A percentile compares a stretch with the other conserved stretches of the same genome.
Evolutionary conservation across 371 early-diverging fungal species (phyloP).

Genomic region (Paramicrosporidium saccamoebae): DNA sequence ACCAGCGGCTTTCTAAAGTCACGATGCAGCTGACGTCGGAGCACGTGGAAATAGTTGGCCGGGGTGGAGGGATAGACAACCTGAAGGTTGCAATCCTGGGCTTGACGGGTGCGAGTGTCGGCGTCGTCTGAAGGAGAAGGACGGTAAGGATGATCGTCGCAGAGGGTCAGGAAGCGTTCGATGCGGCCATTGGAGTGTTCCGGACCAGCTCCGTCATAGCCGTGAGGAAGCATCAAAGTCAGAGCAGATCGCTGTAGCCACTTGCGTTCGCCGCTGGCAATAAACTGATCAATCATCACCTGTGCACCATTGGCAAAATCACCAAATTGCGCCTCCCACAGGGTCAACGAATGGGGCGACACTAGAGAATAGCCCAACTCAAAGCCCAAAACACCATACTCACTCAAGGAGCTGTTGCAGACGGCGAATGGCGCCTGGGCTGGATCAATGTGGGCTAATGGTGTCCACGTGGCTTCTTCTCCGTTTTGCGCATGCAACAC

Average conservation of each 20-base stretch:
- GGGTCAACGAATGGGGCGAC: constrained; percentile 55
- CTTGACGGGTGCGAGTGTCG: constrained; percentile 49
- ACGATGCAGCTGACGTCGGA: constrained; percentile 77
- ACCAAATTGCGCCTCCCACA: constrained; percentile 96
- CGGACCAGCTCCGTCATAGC: constrained; percentile 89
- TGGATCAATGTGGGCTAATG: constrained; percentile 41
- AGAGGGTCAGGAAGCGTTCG: constrained; percentile 74
- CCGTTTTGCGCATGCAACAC: constrained; percentile 62
- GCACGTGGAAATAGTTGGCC: constrained; percentile 75
- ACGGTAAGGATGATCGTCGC: constrained; percentile 61
- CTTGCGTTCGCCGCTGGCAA: constrained; percentile 77
- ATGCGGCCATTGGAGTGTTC: constrained; percentile 78
- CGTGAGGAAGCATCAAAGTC: constrained; percentile 70
- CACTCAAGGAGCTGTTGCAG: constrained; percentile 76
- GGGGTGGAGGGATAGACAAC: constrained; percentile 79
- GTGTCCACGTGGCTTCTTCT: constrained; percentile 24
- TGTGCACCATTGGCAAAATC: constrained; percentile 90
- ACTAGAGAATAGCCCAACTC: constrained; percentile 81
- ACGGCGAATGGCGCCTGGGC: constrained; percentile 54
- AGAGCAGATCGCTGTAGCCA: constrained; percentile 82
- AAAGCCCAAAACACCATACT: constrained; percentile 77
- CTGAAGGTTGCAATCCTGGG: constrained; percentile 90
- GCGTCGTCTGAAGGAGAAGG: too few relatives aligned
- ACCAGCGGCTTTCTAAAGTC: constrained; percentile 89
- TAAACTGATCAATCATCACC: constrained; percentile 83